Evolutionary conservation across 2,329 filamentous ascomycete species (phyloP).

Genomic region (Sporothrix sp.): DNA sequence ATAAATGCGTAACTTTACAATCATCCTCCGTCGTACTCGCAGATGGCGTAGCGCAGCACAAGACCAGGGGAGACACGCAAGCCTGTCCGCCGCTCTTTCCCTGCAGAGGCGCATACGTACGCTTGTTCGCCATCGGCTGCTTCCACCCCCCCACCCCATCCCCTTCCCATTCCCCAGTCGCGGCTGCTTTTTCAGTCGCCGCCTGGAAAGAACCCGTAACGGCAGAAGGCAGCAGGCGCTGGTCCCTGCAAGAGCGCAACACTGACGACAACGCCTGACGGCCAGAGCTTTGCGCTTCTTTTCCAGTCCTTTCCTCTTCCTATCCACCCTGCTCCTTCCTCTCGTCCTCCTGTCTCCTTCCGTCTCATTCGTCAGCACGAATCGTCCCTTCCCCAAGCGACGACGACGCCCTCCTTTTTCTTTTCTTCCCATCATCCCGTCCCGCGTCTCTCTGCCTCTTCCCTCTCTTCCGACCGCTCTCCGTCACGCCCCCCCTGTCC

Average conservation of each 20-base stretch:
- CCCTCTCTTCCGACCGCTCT: background rate
- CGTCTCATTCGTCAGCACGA: background rate
- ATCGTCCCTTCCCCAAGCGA: background rate
- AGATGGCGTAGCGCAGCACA: constrained; percentile 11
- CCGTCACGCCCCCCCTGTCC: background rate
- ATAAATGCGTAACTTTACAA: too few species aligned
- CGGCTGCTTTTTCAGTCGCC: constrained; percentile 4
- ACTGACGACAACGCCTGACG: background rate
- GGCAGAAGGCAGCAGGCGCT: constrained; percentile 4
- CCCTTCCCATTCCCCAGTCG: constrained; percentile 3
- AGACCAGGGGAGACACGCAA: constrained; percentile 16
- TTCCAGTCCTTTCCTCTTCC: background rate
- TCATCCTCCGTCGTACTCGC: constrained; percentile 5
- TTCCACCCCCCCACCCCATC: constrained; percentile 1
- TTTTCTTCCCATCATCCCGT: background rate
- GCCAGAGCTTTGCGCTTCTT: constrained; percentile 4
- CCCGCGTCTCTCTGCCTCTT: constrained; percentile 2
- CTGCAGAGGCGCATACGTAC: constrained; percentile 18
- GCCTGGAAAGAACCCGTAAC: too few species aligned
- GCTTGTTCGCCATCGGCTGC: constrained; percentile 15
- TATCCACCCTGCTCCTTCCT: background rate
- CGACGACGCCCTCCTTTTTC: background rate
- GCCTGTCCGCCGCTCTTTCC: constrained; percentile 17
- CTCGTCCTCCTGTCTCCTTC: background rate
- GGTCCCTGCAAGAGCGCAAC: background rate